Evolutionary conservation across 1,284 basidiomycete species (phyloP).

Genomic region (Melampsora abietis-canadensis): DNA sequence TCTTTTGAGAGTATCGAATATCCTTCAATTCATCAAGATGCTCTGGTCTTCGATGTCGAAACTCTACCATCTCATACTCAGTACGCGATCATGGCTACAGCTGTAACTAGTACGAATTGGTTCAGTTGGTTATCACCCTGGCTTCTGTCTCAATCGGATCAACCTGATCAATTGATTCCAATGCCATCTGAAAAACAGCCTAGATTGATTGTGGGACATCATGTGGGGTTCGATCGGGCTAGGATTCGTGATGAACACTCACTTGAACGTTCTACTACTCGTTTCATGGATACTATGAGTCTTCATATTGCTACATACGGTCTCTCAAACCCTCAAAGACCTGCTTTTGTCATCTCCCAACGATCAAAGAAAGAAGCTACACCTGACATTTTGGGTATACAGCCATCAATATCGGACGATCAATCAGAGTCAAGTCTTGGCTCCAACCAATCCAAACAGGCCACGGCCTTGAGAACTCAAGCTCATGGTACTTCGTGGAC

Average conservation of each 20-base stretch:
- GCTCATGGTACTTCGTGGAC: constrained; percentile 66
- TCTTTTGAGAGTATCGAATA: constrained; percentile 52
- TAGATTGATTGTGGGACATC: constrained; percentile 83
- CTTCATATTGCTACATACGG: constrained; percentile 91
- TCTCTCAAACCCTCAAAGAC: constrained; percentile 90
- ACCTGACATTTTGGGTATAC: constrained; percentile 63
- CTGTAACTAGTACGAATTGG: constrained; percentile 78
- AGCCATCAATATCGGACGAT: constrained; percentile 59
- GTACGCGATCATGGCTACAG: constrained; percentile 85
- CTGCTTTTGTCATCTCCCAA: constrained; percentile 79
- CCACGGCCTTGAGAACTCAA: neutral
- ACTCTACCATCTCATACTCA: constrained; percentile 78
- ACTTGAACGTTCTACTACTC: constrained; percentile 65
- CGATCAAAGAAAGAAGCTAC: constrained; percentile 62
- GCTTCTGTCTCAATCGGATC: constrained; percentile 68
- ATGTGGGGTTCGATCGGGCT: constrained; percentile 88
- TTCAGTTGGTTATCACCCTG: constrained; percentile 96
- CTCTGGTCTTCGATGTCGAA: constrained; percentile 89
- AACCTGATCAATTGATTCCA: constrained; percentile 72
- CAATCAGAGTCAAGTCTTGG: constrained; percentile 47
- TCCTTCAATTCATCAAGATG: constrained; percentile 61
- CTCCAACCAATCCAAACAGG: no score
- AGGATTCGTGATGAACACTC: constrained; percentile 81
- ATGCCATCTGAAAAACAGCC: constrained; percentile 55
- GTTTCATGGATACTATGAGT: constrained; percentile 93